phyloP scores from a whole-genome alignment of 73 alveolate species.

The Paramecium pentaurelia region DNA sequence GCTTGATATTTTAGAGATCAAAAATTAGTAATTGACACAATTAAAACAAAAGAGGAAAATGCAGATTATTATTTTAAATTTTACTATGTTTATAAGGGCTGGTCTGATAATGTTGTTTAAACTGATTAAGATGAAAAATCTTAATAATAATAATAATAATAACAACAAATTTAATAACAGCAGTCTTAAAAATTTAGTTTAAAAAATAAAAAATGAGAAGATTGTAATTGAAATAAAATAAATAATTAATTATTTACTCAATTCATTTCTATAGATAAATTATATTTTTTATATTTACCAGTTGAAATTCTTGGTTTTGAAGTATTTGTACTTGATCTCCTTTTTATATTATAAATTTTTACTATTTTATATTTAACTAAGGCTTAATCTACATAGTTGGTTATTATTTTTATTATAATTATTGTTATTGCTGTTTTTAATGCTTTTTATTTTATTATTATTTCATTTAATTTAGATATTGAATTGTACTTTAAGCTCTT shows the following conservation, averaged over 20 bases:
- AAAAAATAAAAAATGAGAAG: neutral
- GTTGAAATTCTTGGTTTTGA: neutral
- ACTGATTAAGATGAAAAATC: neutral
- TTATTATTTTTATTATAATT: neutral
- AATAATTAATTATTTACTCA: neutral
- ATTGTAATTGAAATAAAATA: neutral
- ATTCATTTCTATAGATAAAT: slow-evolving; percentile 37
- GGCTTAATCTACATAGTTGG: neutral
- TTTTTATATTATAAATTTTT: neutral
- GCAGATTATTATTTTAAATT: neutral
- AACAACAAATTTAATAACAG: no score
- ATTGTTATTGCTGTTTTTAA: neutral
- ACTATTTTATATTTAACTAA: neutral
- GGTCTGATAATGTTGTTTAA: neutral
- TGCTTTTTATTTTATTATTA: neutral
- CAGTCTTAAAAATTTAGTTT: neutral
- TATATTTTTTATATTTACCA: slow-evolving; percentile 12
- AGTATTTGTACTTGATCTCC: neutral
- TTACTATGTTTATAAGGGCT: neutral
- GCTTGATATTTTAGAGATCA: slow-evolving; percentile 9
- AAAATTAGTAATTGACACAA: neutral
- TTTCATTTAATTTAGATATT: neutral
- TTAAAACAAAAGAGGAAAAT: neutral
- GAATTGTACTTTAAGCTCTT: neutral
- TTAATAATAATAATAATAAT: neutral